Base-by-base conservation (phyloP, 805 yeast genomes). In the Starmera quercuum region DNA sequence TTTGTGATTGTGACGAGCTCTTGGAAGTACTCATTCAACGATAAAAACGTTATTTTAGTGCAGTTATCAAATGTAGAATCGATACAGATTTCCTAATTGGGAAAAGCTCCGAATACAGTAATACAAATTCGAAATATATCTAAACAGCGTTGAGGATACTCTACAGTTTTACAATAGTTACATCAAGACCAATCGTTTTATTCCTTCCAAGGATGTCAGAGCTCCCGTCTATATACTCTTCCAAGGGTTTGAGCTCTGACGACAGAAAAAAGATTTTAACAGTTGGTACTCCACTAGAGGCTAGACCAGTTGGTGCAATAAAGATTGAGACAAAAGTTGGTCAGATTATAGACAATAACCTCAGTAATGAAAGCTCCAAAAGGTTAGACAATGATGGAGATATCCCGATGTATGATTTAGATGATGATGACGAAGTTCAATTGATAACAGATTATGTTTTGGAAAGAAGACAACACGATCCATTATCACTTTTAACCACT, bases 371-470 rank as follows among this genome's bases (percentile, higher is more conserved):
- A 8, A 29, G 20, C 16, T 32, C 27, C 7, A 33, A 31, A 15
- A 15, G 26, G 5, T 34, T 31, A 6, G 48, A 43, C 15, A 23
- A 17, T 0, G 55, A 55, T 24, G 61, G 56, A n/a, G 78, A 71
- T 42, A 55, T 63, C 4, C 69, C 64, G 25, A 72, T 72, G 77
- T 38, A 62, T 15, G 68, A 68, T 2, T 62, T 69, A 52, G 72
- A 70, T 33, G 66, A 69, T 40, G 60, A 58, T 32, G 51, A 51
- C 4, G 75, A 69, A 34, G 65, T 69, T 3, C 53, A 57, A 23
- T 41, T 58, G 19, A 66, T 74, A 5, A 59, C 77, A 1, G 57
- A 66, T 17, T 69, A 54, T 38, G 58, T 70, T 5, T 35, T 51
- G 0, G 45, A 46, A 37, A 44, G 44, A 51, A 38, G 49, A 31